phyloP scores from a whole-genome alignment of 1,139 yeast genomes.

The Candida pseudoviswanathii region DNA sequence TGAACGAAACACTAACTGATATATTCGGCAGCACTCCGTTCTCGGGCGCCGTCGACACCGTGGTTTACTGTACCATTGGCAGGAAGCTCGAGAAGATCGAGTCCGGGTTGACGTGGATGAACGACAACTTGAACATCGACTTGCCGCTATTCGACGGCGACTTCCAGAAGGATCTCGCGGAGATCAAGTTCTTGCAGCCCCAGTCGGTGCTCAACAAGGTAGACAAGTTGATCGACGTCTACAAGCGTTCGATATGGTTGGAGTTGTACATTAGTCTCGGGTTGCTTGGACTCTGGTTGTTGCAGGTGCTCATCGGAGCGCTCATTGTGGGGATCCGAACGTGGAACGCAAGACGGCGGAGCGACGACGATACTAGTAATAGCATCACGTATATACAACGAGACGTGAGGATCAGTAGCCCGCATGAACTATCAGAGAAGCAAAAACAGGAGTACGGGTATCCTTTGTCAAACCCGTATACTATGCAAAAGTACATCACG shows the following conservation, averaged over 20 bases:
- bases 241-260: conserved; percentile 33
- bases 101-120: conserved; percentile 77
- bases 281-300: conserved; percentile 50
- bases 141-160: conserved; percentile 47
- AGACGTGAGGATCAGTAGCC: conserved; percentile 26
- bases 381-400: background rate
- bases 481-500: background rate
- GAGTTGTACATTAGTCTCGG: conserved; percentile 51
- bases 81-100: conserved; percentile 67
- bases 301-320: conserved; percentile 45
- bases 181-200: conserved; percentile 13
- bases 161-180: conserved; percentile 8
- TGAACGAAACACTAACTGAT: conserved; percentile 31
- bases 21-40: conserved; percentile 73
- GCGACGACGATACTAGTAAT: conserved; percentile 3
- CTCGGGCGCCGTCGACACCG: conserved; percentile 59
- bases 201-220: conserved; percentile 13
- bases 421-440: conserved; percentile 30
- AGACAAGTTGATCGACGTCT: conserved; percentile 27
- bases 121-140: conserved; percentile 58
- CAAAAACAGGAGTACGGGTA: conserved; percentile 33
- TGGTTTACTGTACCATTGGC: conserved; percentile 80
- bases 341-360: background rate
- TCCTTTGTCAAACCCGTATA: conserved; percentile 23
- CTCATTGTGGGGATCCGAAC: conserved; percentile 10